Conservation (phyloP, 495 filamentous ascomycete genomes). For the Barbatosphaeria neglecta region DNA sequence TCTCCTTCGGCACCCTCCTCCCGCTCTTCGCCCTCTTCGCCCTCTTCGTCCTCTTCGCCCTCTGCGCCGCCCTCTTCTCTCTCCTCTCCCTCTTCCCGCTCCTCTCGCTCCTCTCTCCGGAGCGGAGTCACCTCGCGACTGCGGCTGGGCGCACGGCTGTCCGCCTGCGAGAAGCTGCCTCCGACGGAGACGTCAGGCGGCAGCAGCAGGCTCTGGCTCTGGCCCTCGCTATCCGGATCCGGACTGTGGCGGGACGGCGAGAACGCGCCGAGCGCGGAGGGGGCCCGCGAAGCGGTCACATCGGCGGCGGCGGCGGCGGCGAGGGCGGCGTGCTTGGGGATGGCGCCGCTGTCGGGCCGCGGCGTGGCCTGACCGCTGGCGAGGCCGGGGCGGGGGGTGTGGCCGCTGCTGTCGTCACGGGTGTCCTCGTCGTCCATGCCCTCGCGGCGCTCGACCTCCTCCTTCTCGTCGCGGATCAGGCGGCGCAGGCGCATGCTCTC, state of each 20-base stretch:
- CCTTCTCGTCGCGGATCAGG: constrained; percentile 90
- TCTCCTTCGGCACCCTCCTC: constrained; percentile 38
- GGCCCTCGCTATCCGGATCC: constrained; percentile 12
- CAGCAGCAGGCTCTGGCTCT: constrained; percentile 26
- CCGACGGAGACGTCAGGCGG: constrained; percentile 37
- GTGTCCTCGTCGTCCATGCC: constrained; percentile 75
- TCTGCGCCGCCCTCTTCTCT: constrained; percentile 41
- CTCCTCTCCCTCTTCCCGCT: constrained; percentile 36
- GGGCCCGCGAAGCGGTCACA: constrained; percentile 36
- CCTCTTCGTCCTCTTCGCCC: constrained; percentile 55
- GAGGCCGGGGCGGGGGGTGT: constrained; percentile 30
- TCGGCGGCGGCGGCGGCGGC: constrained; percentile 25
- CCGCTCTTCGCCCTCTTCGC: background rate
- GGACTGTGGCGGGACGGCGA: constrained; percentile 55
- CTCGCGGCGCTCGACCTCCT: constrained; percentile 62
- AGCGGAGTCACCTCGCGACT: too few species aligned
- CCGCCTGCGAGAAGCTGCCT: constrained; percentile 31
- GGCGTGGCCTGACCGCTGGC: constrained; percentile 27
- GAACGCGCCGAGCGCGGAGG: constrained; percentile 38
- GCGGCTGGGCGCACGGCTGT: constrained; percentile 26
- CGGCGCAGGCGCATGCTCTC: constrained; percentile 77
- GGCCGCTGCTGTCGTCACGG: constrained; percentile 33
- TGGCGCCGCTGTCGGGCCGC: constrained; percentile 24
- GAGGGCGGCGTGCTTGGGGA: constrained; percentile 11
- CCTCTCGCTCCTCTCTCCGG: too few species aligned